Base-by-base conservation (phyloP, 768 basidiomycete species). In the Amanita brunnescens region DNA sequence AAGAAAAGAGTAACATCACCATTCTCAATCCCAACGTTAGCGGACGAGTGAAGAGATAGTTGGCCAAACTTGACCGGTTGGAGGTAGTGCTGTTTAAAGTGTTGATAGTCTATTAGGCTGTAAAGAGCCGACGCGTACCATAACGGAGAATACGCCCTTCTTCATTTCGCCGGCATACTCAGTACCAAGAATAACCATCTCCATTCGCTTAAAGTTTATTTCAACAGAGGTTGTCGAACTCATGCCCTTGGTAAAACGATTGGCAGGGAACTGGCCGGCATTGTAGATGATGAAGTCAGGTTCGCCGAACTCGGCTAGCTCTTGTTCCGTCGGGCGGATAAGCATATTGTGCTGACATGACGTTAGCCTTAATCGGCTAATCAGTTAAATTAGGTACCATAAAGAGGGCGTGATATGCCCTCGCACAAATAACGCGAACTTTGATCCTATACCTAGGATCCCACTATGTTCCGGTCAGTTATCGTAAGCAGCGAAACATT, bases 241-340 rank as follows among this genome's bases (percentile, higher is more conserved):
- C 96, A 98, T 98, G 70, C 96, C 96, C 76, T 96, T 92, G 54
- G 96, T 99, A 80, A 98, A 98, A 39, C 96, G 88, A 69, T 99
- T 99, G 60, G 96, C 96, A 12, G 96, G 95, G 85, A 99, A 98
- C 68, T 97, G 94, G 57, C 96, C 96, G 41, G 96, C 96, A 70
- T 98, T 98, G 82, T 98, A 97, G 69, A 99, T 97, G 73, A 92
- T 96, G 70, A 99, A 99, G 64, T 99, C 96, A 40, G 96, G 96
- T 62, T 95, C 91, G 64, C 95, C 96, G 65, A 96, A 99, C 64
- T 85, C 78, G 55, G 81, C 83, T 37, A 99, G 81, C 69, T 99
- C 93, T 60, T 94, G 89, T 51, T 89, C 83, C 5, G 94, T 95
- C 37, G 96, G 96, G 52, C 96, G 91, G 68, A 99, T 99, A 55